Evolutionary conservation across 768 basidiomycete genomes (phyloP), one percentile per base, ranked within the genome.

Genomic region (Podaxis pistillaris): DNA sequence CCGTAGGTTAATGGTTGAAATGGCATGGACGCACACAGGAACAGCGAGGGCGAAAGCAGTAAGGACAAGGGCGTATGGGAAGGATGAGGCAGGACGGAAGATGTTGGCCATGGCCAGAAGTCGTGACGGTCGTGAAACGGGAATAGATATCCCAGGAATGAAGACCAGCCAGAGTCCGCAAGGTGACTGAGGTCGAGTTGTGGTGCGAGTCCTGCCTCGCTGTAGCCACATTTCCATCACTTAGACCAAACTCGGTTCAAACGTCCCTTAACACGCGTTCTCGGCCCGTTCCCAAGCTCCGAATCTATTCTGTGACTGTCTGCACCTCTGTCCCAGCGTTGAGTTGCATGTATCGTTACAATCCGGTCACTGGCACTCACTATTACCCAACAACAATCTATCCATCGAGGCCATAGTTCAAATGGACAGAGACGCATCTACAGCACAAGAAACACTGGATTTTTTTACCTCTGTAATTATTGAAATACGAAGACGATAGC

Each of bases 261-360:
- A 26, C 60, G 41, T 55, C 60, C 60, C 60, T 61, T 62, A 37
- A 55, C 59, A 60, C 60, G 41, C 60, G 13, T 44, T 54, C 24
- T 33, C 60, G 53, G 60, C 52, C 52, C 60, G 53, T 46, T 9
- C 2, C 24, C 17, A 40, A 33, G 46, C 12, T 47, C 56, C 28
- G 30, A 30, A 50, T 17, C 8, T 50, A 12, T 12, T 53, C 28
- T 30, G 24, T 46, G 44, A 46, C 54, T 13, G 17, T 38, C 19
- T 19, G 4, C 37, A n/a, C 28, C 24, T 30, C 30, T 33, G 54
- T n/a, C 5, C n/a, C 17, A 46, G 44, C 19, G 13, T 46, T 46
- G 7, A 46, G 44, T 17, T 7, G 8, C n/a, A n/a, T 8, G 30
- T 33, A 33, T 9, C 37, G 11, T 22, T 24, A 9, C 3, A 37